Conservation (phyloP, 1,139 yeast genomes). For the Candida labiduridarum region DNA sequence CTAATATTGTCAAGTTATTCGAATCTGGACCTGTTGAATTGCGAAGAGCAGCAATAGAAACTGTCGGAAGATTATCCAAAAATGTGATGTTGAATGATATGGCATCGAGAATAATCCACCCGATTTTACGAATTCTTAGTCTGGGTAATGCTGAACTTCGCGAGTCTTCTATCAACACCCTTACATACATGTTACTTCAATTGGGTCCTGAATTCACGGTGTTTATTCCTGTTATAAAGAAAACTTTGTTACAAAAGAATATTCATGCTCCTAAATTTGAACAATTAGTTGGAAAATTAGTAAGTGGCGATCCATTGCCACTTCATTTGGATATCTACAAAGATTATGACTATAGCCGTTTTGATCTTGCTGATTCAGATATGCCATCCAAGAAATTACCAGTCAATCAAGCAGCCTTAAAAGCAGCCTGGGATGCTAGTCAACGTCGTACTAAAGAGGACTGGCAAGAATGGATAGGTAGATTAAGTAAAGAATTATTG, state of each 20-base stretch:
- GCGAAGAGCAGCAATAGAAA: constrained; percentile 76
- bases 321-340: constrained; percentile 71
- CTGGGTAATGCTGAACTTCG: constrained; percentile 64
- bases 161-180: constrained; percentile 71
- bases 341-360: constrained; percentile 59
- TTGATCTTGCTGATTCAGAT: constrained; percentile 67
- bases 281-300: constrained; percentile 71
- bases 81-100: constrained; percentile 78
- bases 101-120: constrained; percentile 90
- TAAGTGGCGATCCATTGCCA: constrained; percentile 90
- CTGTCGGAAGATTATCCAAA: constrained; percentile 80
- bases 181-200: constrained; percentile 77
- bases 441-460: constrained; percentile 90
- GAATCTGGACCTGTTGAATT: constrained; percentile 66
- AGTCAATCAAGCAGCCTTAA: constrained; percentile 73
- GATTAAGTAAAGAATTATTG: constrained; percentile 80
- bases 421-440: constrained; percentile 90
- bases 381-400: constrained; percentile 76
- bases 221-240: constrained; percentile 83
- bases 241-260: constrained; percentile 62
- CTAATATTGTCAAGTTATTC: constrained; percentile 78
- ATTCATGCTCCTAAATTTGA: constrained; percentile 79
- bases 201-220: constrained; percentile 85
- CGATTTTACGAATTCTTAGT: constrained; percentile 71
- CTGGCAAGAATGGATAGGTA: constrained; percentile 97